Evolutionary conservation across 257 asterid species (phyloP).

Genomic region (Echites panduratus): DNA sequence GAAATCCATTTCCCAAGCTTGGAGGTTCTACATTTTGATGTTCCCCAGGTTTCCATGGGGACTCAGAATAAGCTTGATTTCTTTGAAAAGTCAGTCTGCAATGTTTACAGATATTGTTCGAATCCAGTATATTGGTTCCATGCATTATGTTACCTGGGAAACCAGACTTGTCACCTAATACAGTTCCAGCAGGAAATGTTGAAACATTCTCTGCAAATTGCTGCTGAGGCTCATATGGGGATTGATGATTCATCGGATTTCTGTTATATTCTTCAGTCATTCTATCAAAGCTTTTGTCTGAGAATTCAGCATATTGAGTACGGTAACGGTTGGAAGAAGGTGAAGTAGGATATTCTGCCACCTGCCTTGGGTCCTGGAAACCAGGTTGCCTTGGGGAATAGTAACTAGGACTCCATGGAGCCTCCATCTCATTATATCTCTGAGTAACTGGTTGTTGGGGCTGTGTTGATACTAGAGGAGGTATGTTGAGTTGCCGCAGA

Average conservation of each 20-base stretch:
- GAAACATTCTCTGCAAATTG: conserved; percentile 53
- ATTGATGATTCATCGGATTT: conserved; percentile 37
- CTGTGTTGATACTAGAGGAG: conserved; percentile 59
- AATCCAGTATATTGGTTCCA: conserved; percentile 50
- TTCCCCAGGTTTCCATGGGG: conserved; percentile 60
- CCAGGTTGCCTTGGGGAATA: conserved; percentile 83
- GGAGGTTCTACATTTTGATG: conserved; percentile 49
- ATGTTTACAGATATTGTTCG: conserved; percentile 59
- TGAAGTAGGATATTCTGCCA: conserved; percentile 68
- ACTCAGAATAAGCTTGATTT: conserved; percentile 51
- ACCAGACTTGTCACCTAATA: conserved; percentile 46
- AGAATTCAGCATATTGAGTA: conserved; percentile 51
- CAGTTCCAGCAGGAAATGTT: conserved; percentile 48
- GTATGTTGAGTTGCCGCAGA: conserved; percentile 62
- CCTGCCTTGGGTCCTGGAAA: conserved; percentile 56
- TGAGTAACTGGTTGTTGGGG: conserved; percentile 57
- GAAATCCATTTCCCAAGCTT: conserved; percentile 58
- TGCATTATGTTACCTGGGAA: conserved; percentile 71
- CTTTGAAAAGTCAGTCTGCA: conserved; percentile 57
- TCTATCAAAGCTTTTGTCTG: conserved; percentile 50
- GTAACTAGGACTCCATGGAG: conserved; percentile 97
- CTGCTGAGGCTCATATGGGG: conserved; percentile 54
- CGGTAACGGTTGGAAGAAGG: conserved; percentile 72
- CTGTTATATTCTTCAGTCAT: conserved; percentile 58
- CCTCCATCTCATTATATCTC: conserved; percentile 76